Evolutionary conservation across 2,329 filamentous ascomycete genomes (phyloP).

Genomic region (Fusarium redolens): DNA sequence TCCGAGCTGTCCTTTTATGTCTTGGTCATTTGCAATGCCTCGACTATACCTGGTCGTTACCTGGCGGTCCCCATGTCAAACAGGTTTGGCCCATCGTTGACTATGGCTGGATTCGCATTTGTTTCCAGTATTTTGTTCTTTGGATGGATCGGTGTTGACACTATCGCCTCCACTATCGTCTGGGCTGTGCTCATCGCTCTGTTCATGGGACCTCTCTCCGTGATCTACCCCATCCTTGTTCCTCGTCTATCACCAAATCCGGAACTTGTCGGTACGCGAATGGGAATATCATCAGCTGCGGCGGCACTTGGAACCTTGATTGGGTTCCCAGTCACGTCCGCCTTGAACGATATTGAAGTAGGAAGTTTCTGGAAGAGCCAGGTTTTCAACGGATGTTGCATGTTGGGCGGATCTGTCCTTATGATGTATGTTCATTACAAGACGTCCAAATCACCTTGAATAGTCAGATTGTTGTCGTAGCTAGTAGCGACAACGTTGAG

Average conservation of each 20-base stretch:
- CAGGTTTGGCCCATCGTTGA: background rate
- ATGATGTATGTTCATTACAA: background rate
- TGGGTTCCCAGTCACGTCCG: background rate
- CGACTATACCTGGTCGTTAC: conserved; percentile 9
- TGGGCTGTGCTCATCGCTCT: conserved; percentile 8
- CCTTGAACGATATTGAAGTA: background rate
- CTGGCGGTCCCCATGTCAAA: conserved; percentile 5
- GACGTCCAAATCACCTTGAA: background rate
- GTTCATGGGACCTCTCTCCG: conserved; percentile 6
- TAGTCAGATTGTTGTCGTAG: background rate
- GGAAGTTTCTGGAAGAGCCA: background rate
- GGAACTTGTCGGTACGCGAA: background rate
- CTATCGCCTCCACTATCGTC: background rate
- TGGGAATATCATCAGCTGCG: background rate
- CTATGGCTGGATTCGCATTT: background rate
- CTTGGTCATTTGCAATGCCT: conserved; percentile 7
- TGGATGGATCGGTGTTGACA: conserved; percentile 6
- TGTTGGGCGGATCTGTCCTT: background rate
- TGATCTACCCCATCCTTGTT: conserved; percentile 1
- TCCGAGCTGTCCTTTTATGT: conserved; percentile 3
- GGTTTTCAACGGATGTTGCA: background rate
- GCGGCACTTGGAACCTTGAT: background rate
- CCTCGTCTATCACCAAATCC: background rate
- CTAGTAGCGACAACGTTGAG: background rate
- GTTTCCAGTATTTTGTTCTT: conserved; percentile 3